Base-by-base conservation (phyloP, 306 rosid species). In the Casuarina glauca region DNA sequence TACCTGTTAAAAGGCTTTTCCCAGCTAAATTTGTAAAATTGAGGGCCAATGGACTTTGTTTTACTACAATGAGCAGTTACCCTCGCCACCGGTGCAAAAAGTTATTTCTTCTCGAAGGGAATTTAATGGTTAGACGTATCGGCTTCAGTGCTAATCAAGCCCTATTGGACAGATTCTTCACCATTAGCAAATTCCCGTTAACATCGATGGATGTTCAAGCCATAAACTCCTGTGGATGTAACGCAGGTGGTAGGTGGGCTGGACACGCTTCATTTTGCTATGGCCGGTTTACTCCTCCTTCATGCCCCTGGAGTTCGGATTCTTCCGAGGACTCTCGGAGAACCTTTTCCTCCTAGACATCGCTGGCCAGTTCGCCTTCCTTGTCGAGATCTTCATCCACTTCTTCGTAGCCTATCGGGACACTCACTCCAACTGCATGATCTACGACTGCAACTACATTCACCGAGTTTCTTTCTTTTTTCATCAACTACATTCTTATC, bases 211-310 rank as follows among this genome's bases (percentile, higher is more conserved):
- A 20, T 20, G 26, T 20, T 20, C 26, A 20, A 20, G 26, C 26
- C 26, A 20, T 20, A 20, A 20, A 20, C 26, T 20, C 26, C 26
- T 20, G 0, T 20, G 26, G 26, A 20, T 20, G 67, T 1, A 16
- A 69, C 6, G 90, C 88, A 90, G 95, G 89, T 83, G 88, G 89
- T 90, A 88, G 81, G 5, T 38, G 38, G 80, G 6, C 49, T 90
- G 92, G 95, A 90, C 77, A 74, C 85, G 87, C 69, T 83, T 90
- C 80, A 88, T 90, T 26, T 79, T 90, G 78, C 2, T 87, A 78
- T 90, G 92, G 91, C 86, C 95, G 2, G 84, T 85, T 2, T 88
- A 88, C 83, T 90, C 95, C 0, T 88, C 95, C 49, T 88, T 90
- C 89, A 90, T 92, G 2, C 91, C 95, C 0, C 61, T 90, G 74